Evolutionary conservation across 2,329 filamentous ascomycete genomes (phyloP), one percentile per base, ranked within the genome.

Genomic region (Penicillium capsulatum): DNA sequence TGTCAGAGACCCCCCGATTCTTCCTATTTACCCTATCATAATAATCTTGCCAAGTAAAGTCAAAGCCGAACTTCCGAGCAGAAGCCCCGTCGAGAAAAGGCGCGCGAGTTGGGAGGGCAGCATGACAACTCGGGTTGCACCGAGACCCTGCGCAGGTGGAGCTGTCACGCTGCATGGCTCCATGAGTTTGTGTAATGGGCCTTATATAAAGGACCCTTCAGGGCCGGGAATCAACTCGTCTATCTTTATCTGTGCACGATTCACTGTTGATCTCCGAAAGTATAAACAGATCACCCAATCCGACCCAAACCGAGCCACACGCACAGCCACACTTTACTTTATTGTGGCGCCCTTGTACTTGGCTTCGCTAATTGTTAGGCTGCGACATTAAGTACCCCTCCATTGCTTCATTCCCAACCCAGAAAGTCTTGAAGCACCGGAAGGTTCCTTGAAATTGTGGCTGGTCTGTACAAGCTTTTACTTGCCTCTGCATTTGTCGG

Each of bases 321-420:
- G 14, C 50, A 45, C 44, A 48, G 48, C 41, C 43, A 45, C 49
- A 40, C 9, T 10, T 17, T 42, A 45, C 45, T 24, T 36, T 14
- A 48, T 54, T 38, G 52, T 38, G 29, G 36, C 15, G 36, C 31
- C 57, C 51, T 46, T 44, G 50, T 45, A 46, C 40, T 34, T 26
- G 16, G 34, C 28, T 43, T 44, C 44, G 27, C 48, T 52, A 41
- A 44, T 36, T 43, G 34, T 51, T 50, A 58, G 57, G 54, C 58
- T 56, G 49, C 58, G 48, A 55, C 43, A 40, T 54, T 48, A 54
- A 38, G 52, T 47, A 48, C 42, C 46, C 36, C 34, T 34, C 35
- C 34, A 32, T 44, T 34, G 19, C 20, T 34, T 29, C 13, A 34
- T 22, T 31, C 7, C 22, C 16, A 24, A 15, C 27, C 11, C n/a